phyloP scores from a whole-genome alignment of 805 yeast species.

The Lipomyces sp. region DNA sequence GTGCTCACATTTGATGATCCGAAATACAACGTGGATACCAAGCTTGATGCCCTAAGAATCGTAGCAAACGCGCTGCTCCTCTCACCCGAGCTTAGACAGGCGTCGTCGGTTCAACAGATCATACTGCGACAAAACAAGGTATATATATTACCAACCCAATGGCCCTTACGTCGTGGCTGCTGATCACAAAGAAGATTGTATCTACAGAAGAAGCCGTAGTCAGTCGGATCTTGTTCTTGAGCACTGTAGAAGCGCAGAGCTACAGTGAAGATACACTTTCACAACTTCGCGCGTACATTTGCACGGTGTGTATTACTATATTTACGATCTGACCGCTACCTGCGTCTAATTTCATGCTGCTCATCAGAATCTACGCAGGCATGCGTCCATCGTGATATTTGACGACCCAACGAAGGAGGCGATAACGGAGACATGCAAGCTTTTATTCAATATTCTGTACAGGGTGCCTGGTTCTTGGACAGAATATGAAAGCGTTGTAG shows the following conservation, averaged over 20 bases:
- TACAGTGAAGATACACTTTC: background rate
- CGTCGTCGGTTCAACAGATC: background rate
- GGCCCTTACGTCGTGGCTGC: too few species aligned
- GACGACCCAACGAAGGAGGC: slow-evolving; percentile 1
- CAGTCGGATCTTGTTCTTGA: slow-evolving; percentile 21
- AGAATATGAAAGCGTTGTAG: background rate
- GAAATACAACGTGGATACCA: background rate
- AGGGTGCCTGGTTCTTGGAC: background rate
- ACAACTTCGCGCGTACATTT: background rate
- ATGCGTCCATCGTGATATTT: background rate
- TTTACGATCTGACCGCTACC: too few species aligned
- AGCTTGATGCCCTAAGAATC: slow-evolving; percentile 17
- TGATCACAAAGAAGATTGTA: too few species aligned
- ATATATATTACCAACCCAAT: background rate
- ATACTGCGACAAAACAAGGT: slow-evolving; percentile 9
- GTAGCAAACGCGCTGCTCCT: slow-evolving; percentile 22
- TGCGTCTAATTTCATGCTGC: too few species aligned
- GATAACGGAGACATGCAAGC: slow-evolving; percentile 15
- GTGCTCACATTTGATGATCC: slow-evolving; percentile 2
- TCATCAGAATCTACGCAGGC: slow-evolving; percentile 4
- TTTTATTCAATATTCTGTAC: slow-evolving; percentile 17
- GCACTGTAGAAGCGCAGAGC: slow-evolving; percentile 6
- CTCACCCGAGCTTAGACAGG: slow-evolving; percentile 1
- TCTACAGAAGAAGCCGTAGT: slow-evolving; percentile 15
- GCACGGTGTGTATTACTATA: too few species aligned